A percentile compares a stretch with the other conserved stretches of the same genome.
phyloP scores from a whole-genome alignment of 2,329 filamentous ascomycete species.

The Colletotrichum godetiae region DNA sequence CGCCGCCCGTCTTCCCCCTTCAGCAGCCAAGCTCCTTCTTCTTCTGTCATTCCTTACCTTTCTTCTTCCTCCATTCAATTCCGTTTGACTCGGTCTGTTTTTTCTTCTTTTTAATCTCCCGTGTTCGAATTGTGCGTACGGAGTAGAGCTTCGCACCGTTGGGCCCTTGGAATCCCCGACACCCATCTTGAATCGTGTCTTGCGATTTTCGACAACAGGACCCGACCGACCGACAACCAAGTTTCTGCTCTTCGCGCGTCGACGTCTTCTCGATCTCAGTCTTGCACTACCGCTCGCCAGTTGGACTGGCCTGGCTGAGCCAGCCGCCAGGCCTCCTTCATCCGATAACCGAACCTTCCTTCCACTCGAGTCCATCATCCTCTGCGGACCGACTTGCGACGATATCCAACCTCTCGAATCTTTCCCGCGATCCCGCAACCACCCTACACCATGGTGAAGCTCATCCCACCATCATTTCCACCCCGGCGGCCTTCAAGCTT shows the following conservation, averaged over 20 bases:
- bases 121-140: background rate
- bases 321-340: slow-evolving; percentile 22
- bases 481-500: slow-evolving; percentile 57
- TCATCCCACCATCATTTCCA: slow-evolving; percentile 54
- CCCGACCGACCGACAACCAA: background rate
- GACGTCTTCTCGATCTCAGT: background rate
- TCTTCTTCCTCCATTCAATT: background rate
- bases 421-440: background rate
- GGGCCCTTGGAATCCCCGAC: background rate
- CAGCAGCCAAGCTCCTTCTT: background rate
- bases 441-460: slow-evolving; percentile 32
- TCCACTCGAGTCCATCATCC: background rate
- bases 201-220: background rate
- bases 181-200: background rate
- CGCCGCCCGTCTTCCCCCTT: background rate
- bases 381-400: background rate
- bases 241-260: background rate
- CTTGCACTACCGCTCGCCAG: background rate
- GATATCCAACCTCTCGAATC: background rate
- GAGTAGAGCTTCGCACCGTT: background rate
- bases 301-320: slow-evolving; percentile 32
- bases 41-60: background rate
- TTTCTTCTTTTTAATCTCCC: background rate
- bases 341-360: background rate
- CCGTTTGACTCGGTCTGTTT: background rate